Evolutionary conservation across 2,329 filamentous ascomycete species (phyloP).

Genomic region (Tolypocladium guangdongense): DNA sequence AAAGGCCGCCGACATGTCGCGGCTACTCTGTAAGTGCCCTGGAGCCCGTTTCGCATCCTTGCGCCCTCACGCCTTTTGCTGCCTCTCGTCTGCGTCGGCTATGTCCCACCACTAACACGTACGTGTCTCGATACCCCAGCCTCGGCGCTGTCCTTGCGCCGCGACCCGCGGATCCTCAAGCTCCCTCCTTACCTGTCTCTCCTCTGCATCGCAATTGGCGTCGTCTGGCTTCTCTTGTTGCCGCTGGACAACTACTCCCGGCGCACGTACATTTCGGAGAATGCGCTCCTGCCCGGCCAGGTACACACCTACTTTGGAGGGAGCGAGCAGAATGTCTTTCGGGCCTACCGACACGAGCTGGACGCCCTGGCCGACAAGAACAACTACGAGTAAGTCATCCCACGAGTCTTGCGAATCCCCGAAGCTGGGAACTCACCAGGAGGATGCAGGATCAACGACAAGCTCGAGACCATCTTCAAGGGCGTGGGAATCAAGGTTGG

Average conservation of each 20-base stretch:
- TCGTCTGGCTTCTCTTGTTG: slow-evolving; percentile 81
- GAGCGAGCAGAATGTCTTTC: slow-evolving; percentile 89
- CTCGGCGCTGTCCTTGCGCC: slow-evolving; percentile 58
- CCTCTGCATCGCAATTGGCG: slow-evolving; percentile 72
- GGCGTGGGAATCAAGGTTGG: slow-evolving; percentile 79
- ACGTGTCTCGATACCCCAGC: slow-evolving; percentile 23
- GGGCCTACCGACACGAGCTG: slow-evolving; percentile 80
- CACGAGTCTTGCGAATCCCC: neutral
- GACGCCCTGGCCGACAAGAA: slow-evolving; percentile 44
- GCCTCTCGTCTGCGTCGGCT: neutral
- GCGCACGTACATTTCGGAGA: slow-evolving; percentile 92
- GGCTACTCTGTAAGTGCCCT: slow-evolving; percentile 38
- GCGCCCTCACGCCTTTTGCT: neutral
- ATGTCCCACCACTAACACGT: neutral
- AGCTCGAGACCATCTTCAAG: slow-evolving; percentile 63
- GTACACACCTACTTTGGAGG: slow-evolving; percentile 97
- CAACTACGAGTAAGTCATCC: slow-evolving; percentile 38
- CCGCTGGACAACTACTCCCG: slow-evolving; percentile 87
- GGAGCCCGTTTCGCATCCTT: neutral
- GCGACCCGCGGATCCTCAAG: slow-evolving; percentile 71
- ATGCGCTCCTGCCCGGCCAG: slow-evolving; percentile 87
- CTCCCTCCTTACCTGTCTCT: slow-evolving; percentile 81
- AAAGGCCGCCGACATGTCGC: slow-evolving; percentile 31
- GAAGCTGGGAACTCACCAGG: neutral
- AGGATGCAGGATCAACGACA: slow-evolving; percentile 47